Evolutionary conservation across 352 stramenopile species (phyloP), one percentile per base, ranked within the genome.

Genomic region (Phytophthora agathidicida): DNA sequence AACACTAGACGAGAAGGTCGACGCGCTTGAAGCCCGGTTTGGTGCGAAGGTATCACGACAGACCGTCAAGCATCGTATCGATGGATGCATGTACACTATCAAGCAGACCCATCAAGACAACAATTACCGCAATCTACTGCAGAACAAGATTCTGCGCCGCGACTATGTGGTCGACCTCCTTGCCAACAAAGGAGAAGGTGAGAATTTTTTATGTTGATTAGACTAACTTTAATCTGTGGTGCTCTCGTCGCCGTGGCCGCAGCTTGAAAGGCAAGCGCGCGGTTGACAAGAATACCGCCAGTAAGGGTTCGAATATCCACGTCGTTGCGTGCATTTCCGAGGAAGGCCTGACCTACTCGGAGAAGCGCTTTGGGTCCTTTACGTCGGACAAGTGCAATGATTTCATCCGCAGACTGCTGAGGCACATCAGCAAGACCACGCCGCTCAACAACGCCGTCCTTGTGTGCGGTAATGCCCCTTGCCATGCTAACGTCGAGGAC

Each of bases 61-160:
- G 13, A 39, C 42, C 10, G 17, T 50, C 22, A 50, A 50, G 7
- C 1, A 38, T 14, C 42, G 38, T 13, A 14, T 50, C 10, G 27
- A 50, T 10, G 42, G 7, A 1, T 7, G 28, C 2, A 38, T 39
- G 26, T 28, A 38, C 27, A 39, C 42, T 1, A 38, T 50, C 7
- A 50, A 50, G 42, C 42, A 50, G 17, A 50, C 42, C 17, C 42
- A 50, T 28, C 27, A 9, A 3, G 9, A 50, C 27, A 50, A 50
- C 28, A 50, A 37, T n/a, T 27, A 49, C 26, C n/a, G 41, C 28
- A 52, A 33, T 11, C 30, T 39, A 14, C 19, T 11, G 4, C 16
- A 30, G 19, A 32, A 10, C 3, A 39, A 33, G 2, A 14, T 22
- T 38, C 32, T 38, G 7, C 32, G 32, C 32, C 32, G 32, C 32